phyloP scores from a whole-genome alignment of 805 yeast genomes.

The Metschnikowia henanensis region DNA sequence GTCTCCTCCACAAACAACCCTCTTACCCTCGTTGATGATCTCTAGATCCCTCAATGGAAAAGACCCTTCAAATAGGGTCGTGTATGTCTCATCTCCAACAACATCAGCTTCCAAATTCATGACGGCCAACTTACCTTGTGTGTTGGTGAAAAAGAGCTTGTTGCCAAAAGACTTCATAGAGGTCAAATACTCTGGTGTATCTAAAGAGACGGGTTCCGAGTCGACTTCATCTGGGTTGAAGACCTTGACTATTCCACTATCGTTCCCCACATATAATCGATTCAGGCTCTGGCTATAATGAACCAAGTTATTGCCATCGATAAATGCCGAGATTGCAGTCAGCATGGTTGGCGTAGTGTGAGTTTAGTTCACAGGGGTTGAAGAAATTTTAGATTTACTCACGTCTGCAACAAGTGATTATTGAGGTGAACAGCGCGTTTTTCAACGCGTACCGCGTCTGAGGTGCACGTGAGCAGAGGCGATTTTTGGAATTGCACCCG shows the following conservation, averaged over 20 bases:
- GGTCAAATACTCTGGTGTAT: constrained; percentile 48
- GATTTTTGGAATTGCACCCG: neutral
- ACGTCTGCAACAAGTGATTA: too few species aligned
- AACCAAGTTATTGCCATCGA: constrained; percentile 42
- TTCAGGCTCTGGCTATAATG: constrained; percentile 23
- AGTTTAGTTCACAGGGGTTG: too few species aligned
- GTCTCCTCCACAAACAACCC: constrained; percentile 65
- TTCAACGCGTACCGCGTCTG: constrained; percentile 1
- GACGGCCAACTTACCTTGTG: constrained; percentile 39
- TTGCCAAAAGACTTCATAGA: constrained; percentile 31
- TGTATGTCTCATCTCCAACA: constrained; percentile 31
- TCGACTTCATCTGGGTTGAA: constrained; percentile 48
- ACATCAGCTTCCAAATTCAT: constrained; percentile 3
- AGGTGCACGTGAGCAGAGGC: neutral
- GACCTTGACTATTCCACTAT: constrained; percentile 53
- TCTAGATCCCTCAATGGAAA: constrained; percentile 51
- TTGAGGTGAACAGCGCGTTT: neutral
- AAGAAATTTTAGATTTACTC: too few species aligned
- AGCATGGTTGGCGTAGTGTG: too few species aligned
- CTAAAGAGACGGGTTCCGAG: constrained; percentile 61
- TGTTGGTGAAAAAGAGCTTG: constrained; percentile 35
- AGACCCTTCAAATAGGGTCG: constrained; percentile 45
- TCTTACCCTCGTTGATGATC: constrained; percentile 61
- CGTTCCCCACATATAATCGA: constrained; percentile 51
- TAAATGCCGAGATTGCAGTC: constrained; percentile 35